These are phyloP conservation scores for Samsoniella hepiali DNA, from an alignment of 2,329 filamentous ascomycete genomes.

Conservation along the genomic window DNA sequence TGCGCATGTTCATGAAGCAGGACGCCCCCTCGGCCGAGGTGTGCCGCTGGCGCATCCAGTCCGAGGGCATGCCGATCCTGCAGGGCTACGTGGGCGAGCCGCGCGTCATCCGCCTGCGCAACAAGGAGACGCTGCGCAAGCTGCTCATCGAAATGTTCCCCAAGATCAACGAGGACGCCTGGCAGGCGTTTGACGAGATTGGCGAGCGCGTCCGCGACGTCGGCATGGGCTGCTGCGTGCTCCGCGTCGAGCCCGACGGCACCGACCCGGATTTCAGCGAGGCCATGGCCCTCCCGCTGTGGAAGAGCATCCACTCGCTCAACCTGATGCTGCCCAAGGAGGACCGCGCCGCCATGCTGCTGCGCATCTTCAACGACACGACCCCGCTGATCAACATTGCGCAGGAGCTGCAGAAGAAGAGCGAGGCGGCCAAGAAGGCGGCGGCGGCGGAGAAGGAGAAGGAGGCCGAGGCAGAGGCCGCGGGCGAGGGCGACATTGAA, in stretches of 20 bases:
- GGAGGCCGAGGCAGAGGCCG: conserved; percentile 11
- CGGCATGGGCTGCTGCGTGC: conserved; percentile 86
- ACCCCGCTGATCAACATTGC: conserved; percentile 73
- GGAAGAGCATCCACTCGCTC: conserved; percentile 86
- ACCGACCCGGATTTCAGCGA: conserved; percentile 61
- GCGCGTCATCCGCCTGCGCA: conserved; percentile 70
- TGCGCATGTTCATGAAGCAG: conserved; percentile 99
- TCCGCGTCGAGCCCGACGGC: conserved; percentile 75
- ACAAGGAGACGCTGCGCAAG: conserved; percentile 74
- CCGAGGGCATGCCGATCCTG: conserved; percentile 86
- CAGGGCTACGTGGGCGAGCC: conserved; percentile 83
- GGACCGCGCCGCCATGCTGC: conserved; percentile 85
- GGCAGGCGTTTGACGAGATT: conserved; percentile 79
- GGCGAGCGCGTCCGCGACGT: conserved; percentile 77
- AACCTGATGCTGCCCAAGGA: conserved; percentile 99
- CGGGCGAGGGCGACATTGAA: conserved; percentile 13
- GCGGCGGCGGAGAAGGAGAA: conserved; percentile 21
- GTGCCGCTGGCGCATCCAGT: conserved; percentile 93
- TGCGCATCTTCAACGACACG: conserved; percentile 87
- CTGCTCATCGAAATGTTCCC: conserved; percentile 97
- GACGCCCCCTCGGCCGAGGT: conserved; percentile 83
- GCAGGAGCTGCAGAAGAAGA: conserved; percentile 31
- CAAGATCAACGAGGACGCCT: conserved; percentile 71
- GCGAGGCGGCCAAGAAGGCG: conserved; percentile 22
- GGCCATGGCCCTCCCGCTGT: conserved; percentile 84